These are phyloP conservation scores for Dendrobium officinale DNA, from an alignment of 106 monocot species.

Conservation along the genomic window DNA sequence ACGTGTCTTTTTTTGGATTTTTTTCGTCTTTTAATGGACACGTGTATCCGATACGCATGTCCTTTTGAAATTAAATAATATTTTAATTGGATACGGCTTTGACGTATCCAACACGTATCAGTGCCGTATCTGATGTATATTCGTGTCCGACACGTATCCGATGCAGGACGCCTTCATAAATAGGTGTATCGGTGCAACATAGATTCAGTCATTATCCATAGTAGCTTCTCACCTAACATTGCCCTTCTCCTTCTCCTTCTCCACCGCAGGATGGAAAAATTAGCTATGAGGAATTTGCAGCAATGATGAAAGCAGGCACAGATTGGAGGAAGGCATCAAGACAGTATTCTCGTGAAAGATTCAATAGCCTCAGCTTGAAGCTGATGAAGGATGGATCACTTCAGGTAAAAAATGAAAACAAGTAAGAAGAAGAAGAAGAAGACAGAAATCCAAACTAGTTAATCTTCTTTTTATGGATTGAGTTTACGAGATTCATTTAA, in stretches of 20 bases:
- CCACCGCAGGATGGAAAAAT: slow-evolving; percentile 46
- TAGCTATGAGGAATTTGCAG: slow-evolving; percentile 55
- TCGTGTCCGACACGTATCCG: too few relatives aligned
- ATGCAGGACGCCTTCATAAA: too few relatives aligned
- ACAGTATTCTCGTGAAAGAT: slow-evolving; percentile 48
- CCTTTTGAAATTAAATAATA: too few relatives aligned
- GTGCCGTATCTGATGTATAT: too few relatives aligned
- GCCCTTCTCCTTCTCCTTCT: neutral
- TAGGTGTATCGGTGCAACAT: too few relatives aligned
- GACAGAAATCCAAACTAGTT: neutral
- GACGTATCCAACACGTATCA: too few relatives aligned
- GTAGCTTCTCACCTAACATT: neutral
- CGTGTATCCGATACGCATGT: too few relatives aligned
- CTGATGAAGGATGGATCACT: slow-evolving; percentile 49
- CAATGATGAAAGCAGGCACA: slow-evolving; percentile 67
- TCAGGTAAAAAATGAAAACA: slow-evolving; percentile 18
- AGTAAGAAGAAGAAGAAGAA: neutral
- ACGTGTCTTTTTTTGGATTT: too few relatives aligned
- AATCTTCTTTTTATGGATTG: neutral
- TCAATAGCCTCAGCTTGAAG: slow-evolving; percentile 48
- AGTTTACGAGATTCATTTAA: slow-evolving; percentile 12
- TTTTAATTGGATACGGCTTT: too few relatives aligned
- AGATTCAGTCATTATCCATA: neutral
- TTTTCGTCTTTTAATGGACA: too few relatives aligned
- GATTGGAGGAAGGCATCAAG: slow-evolving; percentile 69